Percentiles rank a stretch among this genome's conserved stretches.
Conservation (phyloP, 2,329 filamentous ascomycete species). For the Beauveria australis region DNA sequence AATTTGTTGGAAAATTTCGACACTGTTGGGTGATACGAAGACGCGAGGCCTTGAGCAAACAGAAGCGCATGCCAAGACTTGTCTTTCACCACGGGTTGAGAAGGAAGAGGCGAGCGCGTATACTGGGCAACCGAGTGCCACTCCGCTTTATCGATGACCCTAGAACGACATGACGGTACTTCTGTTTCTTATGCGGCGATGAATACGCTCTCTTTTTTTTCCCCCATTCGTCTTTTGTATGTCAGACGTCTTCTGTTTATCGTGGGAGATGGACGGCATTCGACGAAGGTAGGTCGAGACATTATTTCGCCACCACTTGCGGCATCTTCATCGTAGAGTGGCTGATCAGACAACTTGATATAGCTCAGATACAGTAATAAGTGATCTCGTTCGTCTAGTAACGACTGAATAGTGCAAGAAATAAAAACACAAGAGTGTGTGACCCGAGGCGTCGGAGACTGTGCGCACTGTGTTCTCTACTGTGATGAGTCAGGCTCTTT, state of each 20-base stretch:
- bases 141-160: background rate
- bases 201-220: background rate
- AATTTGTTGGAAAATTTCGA: background rate
- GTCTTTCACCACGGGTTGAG: background rate
- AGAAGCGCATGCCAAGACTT: background rate
- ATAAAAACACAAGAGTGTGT: background rate
- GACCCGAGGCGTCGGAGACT: background rate
- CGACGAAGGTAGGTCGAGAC: background rate
- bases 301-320: background rate
- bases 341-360: background rate
- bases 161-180: background rate
- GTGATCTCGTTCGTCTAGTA: too few species aligned
- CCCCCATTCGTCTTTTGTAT: too few species aligned
- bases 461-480: background rate
- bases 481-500: background rate
- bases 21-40: constrained; percentile 1
- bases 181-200: background rate
- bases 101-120: constrained; percentile 5
- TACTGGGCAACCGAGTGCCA: background rate
- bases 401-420: background rate
- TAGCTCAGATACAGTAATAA: too few species aligned
- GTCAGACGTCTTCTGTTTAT: background rate
- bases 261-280: background rate
- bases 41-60: background rate
- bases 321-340: background rate